Conservation (phyloP, 129 eudicot species). For the Flaveria trinervia region DNA sequence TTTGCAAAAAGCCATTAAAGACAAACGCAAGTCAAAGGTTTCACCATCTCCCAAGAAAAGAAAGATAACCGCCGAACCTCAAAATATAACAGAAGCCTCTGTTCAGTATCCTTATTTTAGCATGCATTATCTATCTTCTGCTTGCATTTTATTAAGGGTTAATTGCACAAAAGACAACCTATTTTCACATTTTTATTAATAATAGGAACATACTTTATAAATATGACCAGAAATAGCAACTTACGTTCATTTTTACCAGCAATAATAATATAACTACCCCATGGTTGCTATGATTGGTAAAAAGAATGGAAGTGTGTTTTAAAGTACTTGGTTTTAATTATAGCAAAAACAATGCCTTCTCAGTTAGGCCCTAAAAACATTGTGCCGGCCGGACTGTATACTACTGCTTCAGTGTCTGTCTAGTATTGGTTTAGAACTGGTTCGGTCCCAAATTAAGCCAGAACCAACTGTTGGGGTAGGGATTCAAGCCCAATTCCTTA, state of each 20-base stretch:
- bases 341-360: background rate
- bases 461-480: too few relatives aligned
- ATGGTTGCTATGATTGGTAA: background rate
- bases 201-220: background rate
- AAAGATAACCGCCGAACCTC: slow-evolving; percentile 43
- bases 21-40: slow-evolving; percentile 48
- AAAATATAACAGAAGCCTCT: slow-evolving; percentile 54
- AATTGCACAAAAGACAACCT: background rate
- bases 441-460: too few relatives aligned
- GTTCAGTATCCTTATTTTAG: slow-evolving; percentile 71
- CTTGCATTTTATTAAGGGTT: slow-evolving; percentile 10
- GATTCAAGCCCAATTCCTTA: too few relatives aligned
- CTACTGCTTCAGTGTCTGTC: too few relatives aligned
- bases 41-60: slow-evolving; percentile 77
- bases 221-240: background rate
- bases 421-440: too few relatives aligned
- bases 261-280: background rate
- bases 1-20: slow-evolving; percentile 30
- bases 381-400: too few relatives aligned
- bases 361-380: too few relatives aligned
- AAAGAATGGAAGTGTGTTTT: background rate
- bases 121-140: slow-evolving; percentile 5
- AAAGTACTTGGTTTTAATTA: background rate
- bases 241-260: background rate
- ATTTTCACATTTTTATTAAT: background rate